Evolutionary conservation across 129 eudicot species (phyloP).

Genomic region (Daucus carota): DNA sequence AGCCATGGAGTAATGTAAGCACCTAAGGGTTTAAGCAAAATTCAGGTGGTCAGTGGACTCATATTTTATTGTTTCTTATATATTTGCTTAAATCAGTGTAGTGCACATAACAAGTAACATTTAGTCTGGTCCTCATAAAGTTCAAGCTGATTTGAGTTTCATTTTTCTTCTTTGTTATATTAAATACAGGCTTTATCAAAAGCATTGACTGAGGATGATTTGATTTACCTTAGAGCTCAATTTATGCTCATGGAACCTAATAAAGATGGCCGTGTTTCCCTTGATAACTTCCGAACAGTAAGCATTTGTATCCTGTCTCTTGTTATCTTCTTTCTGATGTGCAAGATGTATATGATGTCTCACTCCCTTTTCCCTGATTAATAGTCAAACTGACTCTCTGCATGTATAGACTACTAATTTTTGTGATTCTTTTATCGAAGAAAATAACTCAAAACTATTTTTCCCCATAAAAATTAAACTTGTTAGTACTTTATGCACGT

Average conservation of each 20-base stretch:
- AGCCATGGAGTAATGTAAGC: background rate
- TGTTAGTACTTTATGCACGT: background rate
- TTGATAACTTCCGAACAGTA: slow-evolving; percentile 84
- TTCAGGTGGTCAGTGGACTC: background rate
- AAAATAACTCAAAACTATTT: background rate
- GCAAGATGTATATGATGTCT: background rate
- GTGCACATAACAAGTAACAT: background rate
- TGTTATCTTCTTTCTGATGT: background rate
- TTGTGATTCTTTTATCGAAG: background rate
- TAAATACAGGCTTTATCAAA: slow-evolving; percentile 71
- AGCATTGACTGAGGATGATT: slow-evolving; percentile 80
- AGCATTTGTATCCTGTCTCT: background rate
- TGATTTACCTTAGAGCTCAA: slow-evolving; percentile 75
- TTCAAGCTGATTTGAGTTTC: background rate
- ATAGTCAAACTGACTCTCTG: background rate
- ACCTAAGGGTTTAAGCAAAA: background rate
- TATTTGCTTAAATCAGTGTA: background rate
- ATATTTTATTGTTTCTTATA: background rate
- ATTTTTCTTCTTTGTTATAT: background rate
- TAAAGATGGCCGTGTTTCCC: slow-evolving; percentile 76
- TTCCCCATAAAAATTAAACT: too few relatives aligned
- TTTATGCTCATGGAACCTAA: slow-evolving; percentile 88
- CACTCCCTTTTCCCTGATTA: background rate
- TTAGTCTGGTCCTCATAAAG: background rate
- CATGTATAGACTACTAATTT: background rate